Conservation (phyloP, 352 stramenopile genomes). For the Globisporangium irregulare region DNA sequence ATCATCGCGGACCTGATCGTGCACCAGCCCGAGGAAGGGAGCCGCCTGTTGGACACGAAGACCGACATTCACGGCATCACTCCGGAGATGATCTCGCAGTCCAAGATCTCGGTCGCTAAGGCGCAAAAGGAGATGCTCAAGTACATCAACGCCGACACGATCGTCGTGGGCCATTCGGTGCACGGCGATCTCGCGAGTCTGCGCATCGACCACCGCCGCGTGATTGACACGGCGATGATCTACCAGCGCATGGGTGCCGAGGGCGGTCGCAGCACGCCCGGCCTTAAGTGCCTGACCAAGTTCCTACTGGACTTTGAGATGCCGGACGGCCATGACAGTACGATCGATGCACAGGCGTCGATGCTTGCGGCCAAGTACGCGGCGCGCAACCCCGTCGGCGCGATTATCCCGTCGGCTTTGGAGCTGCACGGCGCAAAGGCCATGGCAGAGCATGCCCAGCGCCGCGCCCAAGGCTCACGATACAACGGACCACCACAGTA, state of each 20-base stretch:
- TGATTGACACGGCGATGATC: slow-evolving; percentile 85
- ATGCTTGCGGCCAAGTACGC: slow-evolving; percentile 87
- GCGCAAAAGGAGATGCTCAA: slow-evolving; percentile 84
- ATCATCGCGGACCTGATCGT: slow-evolving; percentile 82
- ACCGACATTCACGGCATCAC: slow-evolving; percentile 86
- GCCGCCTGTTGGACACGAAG: slow-evolving; percentile 69
- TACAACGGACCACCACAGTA: slow-evolving; percentile 43
- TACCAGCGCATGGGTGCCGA: slow-evolving; percentile 56
- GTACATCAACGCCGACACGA: slow-evolving; percentile 78
- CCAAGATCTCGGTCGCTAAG: slow-evolving; percentile 71
- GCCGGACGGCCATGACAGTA: slow-evolving; percentile 83
- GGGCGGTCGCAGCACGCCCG: slow-evolving; percentile 40
- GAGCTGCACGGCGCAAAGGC: slow-evolving; percentile 57
- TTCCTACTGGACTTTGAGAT: slow-evolving; percentile 82
- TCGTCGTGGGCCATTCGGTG: slow-evolving; percentile 81
- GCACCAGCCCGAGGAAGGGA: slow-evolving; percentile 67
- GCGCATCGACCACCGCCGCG: slow-evolving; percentile 67
- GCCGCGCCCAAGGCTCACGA: neutral
- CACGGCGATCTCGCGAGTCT: slow-evolving; percentile 72
- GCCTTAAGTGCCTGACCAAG: slow-evolving; percentile 75
- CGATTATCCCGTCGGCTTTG: slow-evolving; percentile 63
- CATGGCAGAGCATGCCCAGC: neutral
- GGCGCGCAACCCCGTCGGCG: slow-evolving; percentile 43
- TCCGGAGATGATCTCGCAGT: slow-evolving; percentile 56
- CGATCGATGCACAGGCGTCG: slow-evolving; percentile 79